Percentiles rank a stretch among this genome's conserved stretches.
phyloP scores from a whole-genome alignment of 306 rosid genomes.

The Crotalaria pallida region DNA sequence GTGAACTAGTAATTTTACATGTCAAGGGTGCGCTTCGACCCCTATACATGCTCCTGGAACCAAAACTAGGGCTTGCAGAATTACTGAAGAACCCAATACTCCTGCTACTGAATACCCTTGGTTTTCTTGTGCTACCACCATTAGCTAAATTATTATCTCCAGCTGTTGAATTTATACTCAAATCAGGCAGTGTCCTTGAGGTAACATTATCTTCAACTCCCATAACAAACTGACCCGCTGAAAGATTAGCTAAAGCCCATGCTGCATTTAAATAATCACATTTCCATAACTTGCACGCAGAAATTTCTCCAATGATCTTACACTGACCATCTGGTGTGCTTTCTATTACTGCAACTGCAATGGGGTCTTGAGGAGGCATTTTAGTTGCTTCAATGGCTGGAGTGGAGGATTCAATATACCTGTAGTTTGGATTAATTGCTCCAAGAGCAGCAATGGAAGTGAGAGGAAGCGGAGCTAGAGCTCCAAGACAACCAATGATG shows the following conservation, averaged over 20 bases:
- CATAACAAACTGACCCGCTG: slow-evolving; percentile 95
- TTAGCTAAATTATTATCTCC: slow-evolving; percentile 34
- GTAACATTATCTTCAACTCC: slow-evolving; percentile 84
- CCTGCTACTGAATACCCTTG: slow-evolving; percentile 73
- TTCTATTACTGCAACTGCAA: slow-evolving; percentile 79
- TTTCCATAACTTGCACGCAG: slow-evolving; percentile 90
- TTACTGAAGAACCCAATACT: slow-evolving; percentile 67
- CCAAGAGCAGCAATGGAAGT: slow-evolving; percentile 73
- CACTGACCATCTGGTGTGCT: slow-evolving; percentile 33
- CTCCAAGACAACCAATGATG: slow-evolving; percentile 93
- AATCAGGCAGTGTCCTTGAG: slow-evolving; percentile 38
- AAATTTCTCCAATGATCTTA: slow-evolving; percentile 90
- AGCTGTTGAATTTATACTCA: slow-evolving; percentile 23
- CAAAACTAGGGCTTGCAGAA: slow-evolving; percentile 45
- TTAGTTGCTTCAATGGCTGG: slow-evolving; percentile 59
- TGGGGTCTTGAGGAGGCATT: slow-evolving; percentile 69
- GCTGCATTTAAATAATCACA: slow-evolving; percentile 85
- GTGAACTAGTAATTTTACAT: slow-evolving; percentile 79
- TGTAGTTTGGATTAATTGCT: slow-evolving; percentile 67
- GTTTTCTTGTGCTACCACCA: slow-evolving; percentile 41
- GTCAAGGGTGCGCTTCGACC: slow-evolving; percentile 94
- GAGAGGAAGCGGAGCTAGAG: slow-evolving; percentile 93
- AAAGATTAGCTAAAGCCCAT: slow-evolving; percentile 87
- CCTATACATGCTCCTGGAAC: slow-evolving; percentile 83
- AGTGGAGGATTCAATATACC: slow-evolving; percentile 55